These are phyloP conservation scores for Berkeleyomyces basicola DNA, from an alignment of 2,329 filamentous ascomycete species.

Conservation along the genomic window DNA sequence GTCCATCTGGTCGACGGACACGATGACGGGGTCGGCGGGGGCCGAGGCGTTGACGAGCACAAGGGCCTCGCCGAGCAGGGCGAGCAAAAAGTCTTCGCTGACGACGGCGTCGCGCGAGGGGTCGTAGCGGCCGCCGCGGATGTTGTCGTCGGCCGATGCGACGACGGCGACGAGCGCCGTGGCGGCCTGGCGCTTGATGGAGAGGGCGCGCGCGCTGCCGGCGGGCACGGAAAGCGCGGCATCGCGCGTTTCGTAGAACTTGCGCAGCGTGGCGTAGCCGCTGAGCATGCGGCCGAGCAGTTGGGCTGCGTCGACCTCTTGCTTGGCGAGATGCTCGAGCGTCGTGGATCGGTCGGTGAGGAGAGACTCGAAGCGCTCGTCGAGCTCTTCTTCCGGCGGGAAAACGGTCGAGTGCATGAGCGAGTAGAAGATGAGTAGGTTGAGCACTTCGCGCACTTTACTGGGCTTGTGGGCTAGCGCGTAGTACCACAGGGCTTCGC, in stretches of 20 bases:
- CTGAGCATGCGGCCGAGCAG: slow-evolving; percentile 74
- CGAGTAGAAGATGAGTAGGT: slow-evolving; percentile 74
- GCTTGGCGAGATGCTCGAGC: slow-evolving; percentile 52
- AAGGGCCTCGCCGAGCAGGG: slow-evolving; percentile 68
- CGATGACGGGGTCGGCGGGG: slow-evolving; percentile 23
- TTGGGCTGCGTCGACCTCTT: slow-evolving; percentile 67
- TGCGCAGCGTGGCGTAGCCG: slow-evolving; percentile 79
- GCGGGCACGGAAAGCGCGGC: slow-evolving; percentile 19
- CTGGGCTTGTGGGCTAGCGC: slow-evolving; percentile 61
- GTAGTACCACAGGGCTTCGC: slow-evolving; percentile 79
- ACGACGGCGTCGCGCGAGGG: slow-evolving; percentile 65
- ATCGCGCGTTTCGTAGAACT: slow-evolving; percentile 82
- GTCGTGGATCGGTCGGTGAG: slow-evolving; percentile 56
- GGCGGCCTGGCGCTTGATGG: slow-evolving; percentile 51
- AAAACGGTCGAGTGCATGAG: slow-evolving; percentile 72
- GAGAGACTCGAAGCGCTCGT: slow-evolving; percentile 52
- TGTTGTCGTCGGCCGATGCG: slow-evolving; percentile 72
- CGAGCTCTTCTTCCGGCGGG: slow-evolving; percentile 54
- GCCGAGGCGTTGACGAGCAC: slow-evolving; percentile 44
- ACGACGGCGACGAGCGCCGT: slow-evolving; percentile 68
- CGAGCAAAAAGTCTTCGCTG: slow-evolving; percentile 71
- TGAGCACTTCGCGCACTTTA: slow-evolving; percentile 73
- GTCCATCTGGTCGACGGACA: slow-evolving; percentile 58
- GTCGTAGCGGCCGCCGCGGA: slow-evolving; percentile 80
- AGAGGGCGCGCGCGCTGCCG: slow-evolving; percentile 34